Evolutionary conservation across 441 rosid species (phyloP), one percentile per base, ranked within the genome.

Genomic region (Euphorbia corollata): DNA sequence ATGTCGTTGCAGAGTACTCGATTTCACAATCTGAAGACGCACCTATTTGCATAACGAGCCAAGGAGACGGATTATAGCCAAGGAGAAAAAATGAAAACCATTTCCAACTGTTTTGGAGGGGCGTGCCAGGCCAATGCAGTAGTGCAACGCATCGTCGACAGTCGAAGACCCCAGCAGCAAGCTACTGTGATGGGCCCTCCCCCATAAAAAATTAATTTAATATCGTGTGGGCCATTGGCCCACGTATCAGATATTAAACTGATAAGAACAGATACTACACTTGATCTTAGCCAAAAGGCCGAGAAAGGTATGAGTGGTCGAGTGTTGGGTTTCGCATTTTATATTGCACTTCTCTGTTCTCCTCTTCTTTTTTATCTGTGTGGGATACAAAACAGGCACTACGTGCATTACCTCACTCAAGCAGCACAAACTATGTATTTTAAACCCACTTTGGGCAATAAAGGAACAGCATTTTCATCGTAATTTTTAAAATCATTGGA

Each of bases 201-300:
- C 32, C 32, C 32, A 1, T 27, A 27, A 36, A 36, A 36, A 36
- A 36, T 36, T 36, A 36, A 36, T 36, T 36, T 36, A 36, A 36
- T 36, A 36, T 36, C 41, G 41, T 36, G 41, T 36, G 41, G 8
- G 41, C 41, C 41, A 45, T 9, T 36, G 41, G 5, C 41, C 41
- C 41, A 36, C 41, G 5, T 36, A 36, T 36, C 41, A 36, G 83
- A 85, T 86, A 87, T 85, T 85, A 87, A 84, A 91, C 88, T 81
- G 87, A 89, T 89, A 88, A 81, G 84, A 88, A 83, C 92, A 87
- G 84, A 85, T 86, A 88, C 90, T 87, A 85, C 94, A 86, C 89
- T 87, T 90, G 98, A 90, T 92, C 94, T 88, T 90, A 88, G 94
- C 96, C 97, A 82, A 87, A 86, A 88, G 94, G 91, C 96, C 91